A percentile compares a stretch with the other conserved stretches of the same genome.
phyloP scores from a whole-genome alignment of 208 protist species.

The Phytomonas sp. region DNA sequence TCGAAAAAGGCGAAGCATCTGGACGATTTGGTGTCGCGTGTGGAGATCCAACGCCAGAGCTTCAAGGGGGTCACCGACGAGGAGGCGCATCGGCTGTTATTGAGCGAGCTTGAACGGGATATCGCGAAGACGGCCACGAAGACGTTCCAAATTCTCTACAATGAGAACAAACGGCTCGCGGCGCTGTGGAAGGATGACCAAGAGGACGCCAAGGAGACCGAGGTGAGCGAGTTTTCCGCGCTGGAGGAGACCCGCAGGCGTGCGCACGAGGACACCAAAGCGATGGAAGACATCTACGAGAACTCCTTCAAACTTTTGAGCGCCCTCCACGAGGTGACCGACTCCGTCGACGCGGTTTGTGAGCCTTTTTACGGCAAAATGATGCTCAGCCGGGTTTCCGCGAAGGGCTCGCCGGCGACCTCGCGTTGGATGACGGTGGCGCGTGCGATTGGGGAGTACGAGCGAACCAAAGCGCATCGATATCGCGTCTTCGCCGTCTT shows the following conservation, averaged over 20 bases:
- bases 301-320: conserved; percentile 52
- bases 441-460: conserved; percentile 48
- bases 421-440: conserved; percentile 63
- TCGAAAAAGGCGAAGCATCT: conserved; percentile 52
- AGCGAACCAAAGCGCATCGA: conserved; percentile 62
- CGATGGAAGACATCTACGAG: conserved; percentile 41
- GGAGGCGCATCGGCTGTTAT: conserved; percentile 33
- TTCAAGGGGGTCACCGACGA: conserved; percentile 46
- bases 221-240: conserved; percentile 30
- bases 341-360: conserved; percentile 48
- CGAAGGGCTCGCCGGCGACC: conserved; percentile 51
- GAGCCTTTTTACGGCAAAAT: conserved; percentile 62
- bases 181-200: background rate
- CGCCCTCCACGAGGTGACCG: conserved; percentile 29
- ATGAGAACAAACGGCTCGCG: conserved; percentile 16
- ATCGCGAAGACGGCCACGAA: conserved; percentile 38
- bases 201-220: background rate
- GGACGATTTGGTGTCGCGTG: conserved; percentile 61
- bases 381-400: conserved; percentile 35
- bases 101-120: conserved; percentile 65
- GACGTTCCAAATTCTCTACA: conserved; percentile 50
- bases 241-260: conserved; percentile 29
- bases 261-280: conserved; percentile 32
- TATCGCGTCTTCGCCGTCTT: conserved; percentile 75
- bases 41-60: conserved; percentile 40